phyloP scores from a whole-genome alignment of 768 basidiomycete genomes.

The Termitomyces sp. region DNA sequence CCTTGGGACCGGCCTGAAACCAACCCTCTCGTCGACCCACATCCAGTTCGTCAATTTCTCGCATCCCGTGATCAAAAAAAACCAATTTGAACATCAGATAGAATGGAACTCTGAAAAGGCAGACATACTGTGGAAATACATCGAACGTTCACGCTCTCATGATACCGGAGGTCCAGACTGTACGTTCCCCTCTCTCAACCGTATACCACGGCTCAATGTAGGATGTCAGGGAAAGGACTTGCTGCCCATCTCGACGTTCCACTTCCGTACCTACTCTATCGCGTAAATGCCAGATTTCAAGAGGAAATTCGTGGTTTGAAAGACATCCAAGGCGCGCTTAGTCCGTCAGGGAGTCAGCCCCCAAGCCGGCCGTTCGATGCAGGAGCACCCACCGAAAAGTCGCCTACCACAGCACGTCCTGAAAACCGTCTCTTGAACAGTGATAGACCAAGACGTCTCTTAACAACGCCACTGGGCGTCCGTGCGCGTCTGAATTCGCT shows the following conservation, averaged over 20 bases:
- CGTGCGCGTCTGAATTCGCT: slow-evolving; percentile 70
- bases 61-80: background rate
- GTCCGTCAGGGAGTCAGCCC: slow-evolving; percentile 35
- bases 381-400: slow-evolving; percentile 17
- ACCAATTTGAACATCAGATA: slow-evolving; percentile 42
- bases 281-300: slow-evolving; percentile 79
- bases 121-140: slow-evolving; percentile 81
- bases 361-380: slow-evolving; percentile 24
- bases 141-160: slow-evolving; percentile 67
- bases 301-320: slow-evolving; percentile 78
- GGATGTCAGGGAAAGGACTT: slow-evolving; percentile 68
- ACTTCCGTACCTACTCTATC: slow-evolving; percentile 77
- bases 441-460: slow-evolving; percentile 34
- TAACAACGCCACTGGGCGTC: slow-evolving; percentile 51
- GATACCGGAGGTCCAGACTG: slow-evolving; percentile 78
- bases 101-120: slow-evolving; percentile 85
- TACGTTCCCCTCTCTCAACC: slow-evolving; percentile 30
- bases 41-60: slow-evolving; percentile 44
- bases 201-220: background rate
- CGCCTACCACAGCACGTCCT: slow-evolving; percentile 22
- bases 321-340: slow-evolving; percentile 60
- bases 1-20: slow-evolving; percentile 71
- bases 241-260: slow-evolving; percentile 77
- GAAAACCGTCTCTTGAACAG: slow-evolving; percentile 28
- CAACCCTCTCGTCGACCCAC: slow-evolving; percentile 58